A percentile compares a stretch with the other conserved stretches of the same genome.
phyloP scores from a whole-genome alignment of 768 basidiomycete genomes.

The Serendipita vermifera region DNA sequence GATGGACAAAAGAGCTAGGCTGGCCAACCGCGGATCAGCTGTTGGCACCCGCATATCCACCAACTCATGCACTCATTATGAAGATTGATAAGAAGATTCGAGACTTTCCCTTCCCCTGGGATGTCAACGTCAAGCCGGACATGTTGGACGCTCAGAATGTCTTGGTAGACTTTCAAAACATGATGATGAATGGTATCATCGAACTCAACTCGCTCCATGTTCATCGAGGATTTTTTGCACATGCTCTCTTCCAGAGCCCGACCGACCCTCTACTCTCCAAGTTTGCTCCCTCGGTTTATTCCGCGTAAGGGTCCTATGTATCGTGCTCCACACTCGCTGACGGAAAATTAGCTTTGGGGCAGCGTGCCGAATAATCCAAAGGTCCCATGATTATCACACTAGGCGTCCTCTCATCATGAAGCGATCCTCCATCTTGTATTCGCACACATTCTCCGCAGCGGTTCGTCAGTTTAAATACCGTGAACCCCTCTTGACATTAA shows the following conservation, averaged over 20 bases:
- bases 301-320: background rate
- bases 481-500: background rate
- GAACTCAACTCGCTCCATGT: slow-evolving; percentile 8
- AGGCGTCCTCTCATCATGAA: slow-evolving; percentile 5
- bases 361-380: slow-evolving; percentile 3
- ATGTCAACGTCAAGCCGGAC: slow-evolving; percentile 7
- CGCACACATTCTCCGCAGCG: slow-evolving; percentile 6
- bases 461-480: background rate
- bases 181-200: slow-evolving; percentile 8
- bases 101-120: slow-evolving; percentile 5
- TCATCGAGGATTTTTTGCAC: slow-evolving; percentile 9
- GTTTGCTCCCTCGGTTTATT: slow-evolving; percentile 2
- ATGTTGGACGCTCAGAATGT: background rate
- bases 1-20: slow-evolving; percentile 7
- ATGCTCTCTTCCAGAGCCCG: slow-evolving; percentile 7
- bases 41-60: background rate
- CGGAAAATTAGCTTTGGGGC: background rate
- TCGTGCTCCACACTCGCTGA: background rate
- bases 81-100: slow-evolving; percentile 10
- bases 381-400: slow-evolving; percentile 1
- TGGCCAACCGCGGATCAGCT: background rate
- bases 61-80: slow-evolving; percentile 7
- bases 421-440: background rate
- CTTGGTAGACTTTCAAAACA: background rate
- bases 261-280: background rate